These are phyloP conservation scores for Fistulinella staudtii DNA, from an alignment of 1,284 basidiomycete genomes.

Conservation along the genomic window DNA sequence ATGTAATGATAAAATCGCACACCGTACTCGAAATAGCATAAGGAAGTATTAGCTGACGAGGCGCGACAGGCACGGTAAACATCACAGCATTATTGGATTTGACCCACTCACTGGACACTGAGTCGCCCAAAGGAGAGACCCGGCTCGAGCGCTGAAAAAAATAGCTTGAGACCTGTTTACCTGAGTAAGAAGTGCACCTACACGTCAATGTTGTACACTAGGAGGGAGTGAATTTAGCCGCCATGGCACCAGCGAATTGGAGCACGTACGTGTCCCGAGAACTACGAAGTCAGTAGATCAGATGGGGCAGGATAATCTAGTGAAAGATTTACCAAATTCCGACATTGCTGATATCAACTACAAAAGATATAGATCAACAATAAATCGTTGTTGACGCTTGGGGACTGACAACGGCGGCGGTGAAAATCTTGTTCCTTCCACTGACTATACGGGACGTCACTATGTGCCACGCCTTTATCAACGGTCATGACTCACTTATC, in stretches of 20 bases:
- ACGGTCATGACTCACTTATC: constrained; percentile 9
- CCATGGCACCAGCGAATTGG: neutral
- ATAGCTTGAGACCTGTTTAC: neutral
- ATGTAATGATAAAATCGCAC: constrained; percentile 10
- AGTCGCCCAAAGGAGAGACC: constrained; percentile 2
- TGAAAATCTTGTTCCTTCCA: constrained; percentile 8
- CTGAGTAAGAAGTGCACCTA: constrained; percentile 2
- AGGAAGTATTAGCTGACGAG: constrained; percentile 5
- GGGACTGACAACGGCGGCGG: constrained; percentile 10
- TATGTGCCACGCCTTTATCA: neutral
- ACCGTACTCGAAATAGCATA: neutral
- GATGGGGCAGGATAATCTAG: neutral
- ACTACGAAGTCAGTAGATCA: constrained; percentile 1
- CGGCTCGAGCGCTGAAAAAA: constrained; percentile 1
- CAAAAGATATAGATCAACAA: neutral
- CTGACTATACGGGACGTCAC: constrained; percentile 7
- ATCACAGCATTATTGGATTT: neutral
- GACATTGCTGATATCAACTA: neutral
- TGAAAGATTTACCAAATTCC: constrained; percentile 1
- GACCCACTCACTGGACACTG: neutral
- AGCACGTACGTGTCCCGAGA: constrained; percentile 7
- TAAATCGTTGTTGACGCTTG: neutral
- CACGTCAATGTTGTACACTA: constrained; percentile 2
- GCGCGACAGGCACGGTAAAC: neutral
- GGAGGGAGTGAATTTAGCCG: neutral